Conservation (phyloP, 176 grass and related monocot species). For the Puccinellia tenuiflora region DNA sequence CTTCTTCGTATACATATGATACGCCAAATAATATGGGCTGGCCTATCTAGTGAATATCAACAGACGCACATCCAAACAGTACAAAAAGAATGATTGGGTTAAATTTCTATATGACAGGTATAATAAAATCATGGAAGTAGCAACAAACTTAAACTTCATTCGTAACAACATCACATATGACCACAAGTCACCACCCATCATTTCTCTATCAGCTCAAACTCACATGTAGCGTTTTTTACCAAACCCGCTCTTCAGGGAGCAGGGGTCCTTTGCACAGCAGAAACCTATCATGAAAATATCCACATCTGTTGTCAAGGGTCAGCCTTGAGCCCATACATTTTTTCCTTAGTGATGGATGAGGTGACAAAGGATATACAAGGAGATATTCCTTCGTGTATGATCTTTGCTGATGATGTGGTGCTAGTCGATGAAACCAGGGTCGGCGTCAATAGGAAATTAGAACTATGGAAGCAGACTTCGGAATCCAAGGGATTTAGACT, state of each 20-base stretch:
- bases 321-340: no score
- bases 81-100: neutral
- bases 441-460: no score
- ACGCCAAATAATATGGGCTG: neutral
- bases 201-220: constrained; percentile 5
- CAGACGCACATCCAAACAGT: neutral
- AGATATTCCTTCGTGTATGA: no score
- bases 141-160: neutral
- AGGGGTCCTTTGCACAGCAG: neutral
- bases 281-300: constrained; percentile 1
- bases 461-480: no score
- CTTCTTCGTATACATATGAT: neutral
- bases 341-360: no score
- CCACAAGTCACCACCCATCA: neutral
- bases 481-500: no score
- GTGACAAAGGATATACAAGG: no score
- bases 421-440: no score
- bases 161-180: neutral
- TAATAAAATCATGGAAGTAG: neutral
- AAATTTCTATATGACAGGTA: neutral
- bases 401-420: no score
- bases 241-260: neutral
- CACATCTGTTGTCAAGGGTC: neutral
- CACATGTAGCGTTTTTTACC: neutral
- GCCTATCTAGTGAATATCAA: constrained; percentile 7